Evolutionary conservation across 1,284 basidiomycete species (phyloP), one percentile per base, ranked within the genome.

Genomic region (Sanguinoderma infundibulare): DNA sequence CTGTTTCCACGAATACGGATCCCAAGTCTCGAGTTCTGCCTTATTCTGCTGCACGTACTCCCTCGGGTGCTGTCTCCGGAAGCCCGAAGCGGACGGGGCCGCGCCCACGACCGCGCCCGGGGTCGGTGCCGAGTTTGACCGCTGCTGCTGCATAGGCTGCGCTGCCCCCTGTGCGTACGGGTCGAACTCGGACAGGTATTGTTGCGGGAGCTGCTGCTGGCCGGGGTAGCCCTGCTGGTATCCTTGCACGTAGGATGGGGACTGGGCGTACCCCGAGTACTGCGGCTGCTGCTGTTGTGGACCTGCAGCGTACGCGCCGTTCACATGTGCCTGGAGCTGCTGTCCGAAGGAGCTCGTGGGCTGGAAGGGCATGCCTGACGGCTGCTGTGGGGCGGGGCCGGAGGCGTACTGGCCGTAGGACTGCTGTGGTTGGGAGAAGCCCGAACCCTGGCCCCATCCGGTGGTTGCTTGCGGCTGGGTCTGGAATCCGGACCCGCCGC

Each of bases 1-100:
- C 70, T 78, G 77, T 57, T 73, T 77, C 78, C 78, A 79, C n/a
- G 75, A 60, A 38, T 73, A 69, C 22, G 68, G 42, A 59, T 78
- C 78, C 78, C 78, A 78, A 17, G 64, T 54, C 68, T 78, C 78
- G 36, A 79, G 69, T 67, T 77, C 76, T 7, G 68, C 62, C 61
- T 78, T 78, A 67, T 78, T 73, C 34, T 70, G 42, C 47, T 69
- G 74, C n/a, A 78, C 73, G 61, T 71, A 77, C 44, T 74, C 64
- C 35, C 78, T 72, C 51, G 78, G 78, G 60, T 79, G 78, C 52
- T 68, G 51, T 1, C 14, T 39, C 47, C 50, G 53, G 34, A 52
- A 24, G 17, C 40, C 51, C 12, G 20, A 30, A 39, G 40, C 39
- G 17, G 30, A 30, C 22, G 53, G 57, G 42, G n/a, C 50, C 30